A percentile compares a stretch with the other conserved stretches of the same genome.
phyloP scores from a whole-genome alignment of 176 grass and related monocot genomes.

The Poa pratensis region DNA sequence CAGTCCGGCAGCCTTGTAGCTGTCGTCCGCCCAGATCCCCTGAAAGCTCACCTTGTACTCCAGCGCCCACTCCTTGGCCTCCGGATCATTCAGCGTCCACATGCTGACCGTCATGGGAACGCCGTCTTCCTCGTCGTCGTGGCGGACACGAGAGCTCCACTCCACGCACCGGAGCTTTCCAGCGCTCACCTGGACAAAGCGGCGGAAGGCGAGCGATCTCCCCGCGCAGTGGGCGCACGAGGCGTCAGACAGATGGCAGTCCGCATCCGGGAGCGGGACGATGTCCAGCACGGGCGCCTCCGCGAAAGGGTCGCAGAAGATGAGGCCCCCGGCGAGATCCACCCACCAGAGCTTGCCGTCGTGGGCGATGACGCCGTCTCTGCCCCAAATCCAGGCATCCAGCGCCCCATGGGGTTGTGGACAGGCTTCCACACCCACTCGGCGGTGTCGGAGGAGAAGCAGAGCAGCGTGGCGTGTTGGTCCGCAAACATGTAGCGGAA shows the following conservation, averaged over 20 bases:
- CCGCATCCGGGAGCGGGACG: neutral
- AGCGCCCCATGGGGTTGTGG: neutral
- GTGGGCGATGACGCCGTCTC: neutral
- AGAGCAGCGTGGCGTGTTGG: slow-evolving; percentile 5
- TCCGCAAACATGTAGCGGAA: slow-evolving; percentile 18
- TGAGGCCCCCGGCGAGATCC: slow-evolving; percentile 13
- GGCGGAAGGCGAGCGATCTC: slow-evolving; percentile 1
- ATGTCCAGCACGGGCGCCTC: neutral
- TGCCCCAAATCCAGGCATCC: slow-evolving; percentile 29
- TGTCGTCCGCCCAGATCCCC: slow-evolving; percentile 16
- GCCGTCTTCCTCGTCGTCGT: neutral
- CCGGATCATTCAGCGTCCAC: slow-evolving; percentile 26
- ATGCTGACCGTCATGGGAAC: slow-evolving; percentile 16
- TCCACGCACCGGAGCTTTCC: slow-evolving; percentile 10
- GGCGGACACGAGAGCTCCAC: neutral
- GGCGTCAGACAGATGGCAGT: neutral
- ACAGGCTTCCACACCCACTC: slow-evolving; percentile 3
- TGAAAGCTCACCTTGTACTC: slow-evolving; percentile 21
- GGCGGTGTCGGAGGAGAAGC: slow-evolving; percentile 24
- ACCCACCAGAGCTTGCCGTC: slow-evolving; percentile 22
- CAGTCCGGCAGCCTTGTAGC: slow-evolving; percentile 9
- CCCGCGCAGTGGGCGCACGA: slow-evolving; percentile 5
- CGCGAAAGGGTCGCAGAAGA: slow-evolving; percentile 22
- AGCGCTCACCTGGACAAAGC: slow-evolving; percentile 5
- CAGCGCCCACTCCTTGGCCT: neutral